phyloP scores from a whole-genome alignment of 1,139 yeast genomes.

The Blastobotrys persicus region DNA sequence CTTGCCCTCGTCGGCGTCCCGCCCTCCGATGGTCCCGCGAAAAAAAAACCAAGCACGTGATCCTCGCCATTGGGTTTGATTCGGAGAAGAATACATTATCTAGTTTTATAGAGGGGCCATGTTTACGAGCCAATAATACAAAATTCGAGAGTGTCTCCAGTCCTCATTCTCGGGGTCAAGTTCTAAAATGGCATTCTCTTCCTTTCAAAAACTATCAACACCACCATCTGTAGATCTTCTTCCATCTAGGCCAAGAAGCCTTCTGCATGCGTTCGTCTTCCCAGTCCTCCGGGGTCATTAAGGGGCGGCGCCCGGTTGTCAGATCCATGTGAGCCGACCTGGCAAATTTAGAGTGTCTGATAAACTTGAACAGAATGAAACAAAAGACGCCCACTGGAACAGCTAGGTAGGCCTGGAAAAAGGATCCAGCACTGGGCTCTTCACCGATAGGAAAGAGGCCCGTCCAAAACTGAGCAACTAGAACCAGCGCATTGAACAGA shows the following conservation, averaged over 20 bases:
- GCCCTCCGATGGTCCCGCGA: too few species aligned
- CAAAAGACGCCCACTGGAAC: conserved; percentile 50
- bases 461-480: conserved; percentile 80
- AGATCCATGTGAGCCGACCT: conserved; percentile 42
- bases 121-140: too few species aligned
- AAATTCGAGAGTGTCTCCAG: too few species aligned
- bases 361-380: conserved; percentile 52
- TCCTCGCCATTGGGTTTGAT: too few species aligned
- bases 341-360: conserved; percentile 44
- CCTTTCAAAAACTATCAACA: conserved; percentile 39
- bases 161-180: too few species aligned
- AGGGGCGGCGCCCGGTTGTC: conserved; percentile 52
- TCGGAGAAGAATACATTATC: too few species aligned
- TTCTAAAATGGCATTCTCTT: too few species aligned
- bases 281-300: conserved; percentile 48
- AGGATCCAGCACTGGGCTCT: conserved; percentile 39
- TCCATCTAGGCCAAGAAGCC: conserved; percentile 35
- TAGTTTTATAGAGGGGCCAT: too few species aligned
- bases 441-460: conserved; percentile 68
- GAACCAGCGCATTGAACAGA: conserved; percentile 57
- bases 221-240: conserved; percentile 46
- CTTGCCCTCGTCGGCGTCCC: too few species aligned
- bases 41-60: too few species aligned
- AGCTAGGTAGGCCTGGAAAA: conserved; percentile 56
- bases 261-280: conserved; percentile 45